Conservation (phyloP, 2,329 filamentous ascomycete species). For the Exophiala sideris region DNA sequence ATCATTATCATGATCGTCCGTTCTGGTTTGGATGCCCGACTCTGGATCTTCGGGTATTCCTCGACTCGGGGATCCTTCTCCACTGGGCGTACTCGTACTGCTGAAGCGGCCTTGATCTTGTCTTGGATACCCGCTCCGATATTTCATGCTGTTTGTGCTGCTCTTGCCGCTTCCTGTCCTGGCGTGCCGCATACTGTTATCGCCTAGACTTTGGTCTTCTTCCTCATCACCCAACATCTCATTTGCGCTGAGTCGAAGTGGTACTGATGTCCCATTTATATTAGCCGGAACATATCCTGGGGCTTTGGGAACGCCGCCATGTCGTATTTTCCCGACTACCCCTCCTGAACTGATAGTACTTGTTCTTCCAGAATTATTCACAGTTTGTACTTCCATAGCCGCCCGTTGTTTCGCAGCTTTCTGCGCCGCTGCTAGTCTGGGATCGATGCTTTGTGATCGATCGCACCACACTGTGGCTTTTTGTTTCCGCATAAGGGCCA, state of each 20-base stretch:
- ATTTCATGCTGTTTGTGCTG: constrained; percentile 50
- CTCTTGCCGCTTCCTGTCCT: constrained; percentile 58
- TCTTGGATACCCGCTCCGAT: constrained; percentile 45
- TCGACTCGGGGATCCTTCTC: constrained; percentile 25
- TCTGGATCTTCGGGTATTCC: constrained; percentile 44
- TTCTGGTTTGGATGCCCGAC: constrained; percentile 32
- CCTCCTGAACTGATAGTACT: constrained; percentile 58
- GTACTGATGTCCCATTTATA: constrained; percentile 73
- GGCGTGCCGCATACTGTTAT: constrained; percentile 44
- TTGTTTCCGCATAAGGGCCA: constrained; percentile 91
- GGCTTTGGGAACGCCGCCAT: constrained; percentile 76
- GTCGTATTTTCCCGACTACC: constrained; percentile 73
- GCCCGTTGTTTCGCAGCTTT: constrained; percentile 83
- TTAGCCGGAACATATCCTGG: constrained; percentile 78
- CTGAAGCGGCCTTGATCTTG: constrained; percentile 34
- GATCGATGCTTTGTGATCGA: constrained; percentile 86
- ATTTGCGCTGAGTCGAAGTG: constrained; percentile 87
- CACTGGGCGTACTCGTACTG: constrained; percentile 50
- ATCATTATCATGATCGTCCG: constrained; percentile 30
- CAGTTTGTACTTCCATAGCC: constrained; percentile 74
- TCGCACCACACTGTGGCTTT: constrained; percentile 99
- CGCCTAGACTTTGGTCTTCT: constrained; percentile 31
- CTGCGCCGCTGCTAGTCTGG: constrained; percentile 75
- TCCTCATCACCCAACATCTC: constrained; percentile 89
- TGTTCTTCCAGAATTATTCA: constrained; percentile 52